Base-by-base conservation (phyloP, 2,329 filamentous ascomycete species). In the Tolypocladium amazonense region DNA sequence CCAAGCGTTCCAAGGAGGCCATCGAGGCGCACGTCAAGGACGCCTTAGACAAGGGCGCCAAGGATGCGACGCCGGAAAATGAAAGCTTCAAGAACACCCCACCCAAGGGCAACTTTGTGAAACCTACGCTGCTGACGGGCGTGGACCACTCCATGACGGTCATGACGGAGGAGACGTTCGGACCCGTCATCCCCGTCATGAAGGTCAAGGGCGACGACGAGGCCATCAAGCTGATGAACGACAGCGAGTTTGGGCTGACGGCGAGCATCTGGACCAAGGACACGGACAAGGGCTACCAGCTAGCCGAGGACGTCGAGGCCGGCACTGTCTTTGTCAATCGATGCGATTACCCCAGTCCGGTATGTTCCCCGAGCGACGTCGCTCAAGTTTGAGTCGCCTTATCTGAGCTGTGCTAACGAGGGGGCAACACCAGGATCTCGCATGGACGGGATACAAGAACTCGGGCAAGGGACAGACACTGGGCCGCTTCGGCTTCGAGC, bases 221-320 rank as follows among this genome's bases (percentile, higher is more conserved):
- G 74, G 93, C 93, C 2, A 77, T 97, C 62, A 77, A 79, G 65
- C 76, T 93, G 57, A 97, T 97, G 92, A 97, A 97, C 68, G 92
- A 96, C 72, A 94, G 90, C 75, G 87, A 96, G 65, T 96, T 96
- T 71, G 93, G 93, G 6, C 80, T 97, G 62, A 97, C 93, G 4
- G 93, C 92, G n/a, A 96, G 91, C 69, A 92, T 97, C 68, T 97
- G 93, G 93, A 96, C 92, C 60, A 95, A 94, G 73, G 91, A 97
- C 70, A 84, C 86, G 2, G 80, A 78, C 54, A 87, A 81, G 70
- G 93, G 88, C 20, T 86, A 92, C 66, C 82, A 89, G 71, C 80
- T 97, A 58, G 85, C 88, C 45, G 87, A 94, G 59, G 80, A 87
- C 57, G 85, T 97, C 56, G 92, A 97, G 72, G 92, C 93, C 54